Conservation (phyloP, 2,329 filamentous ascomycete species). For the Akanthomyces muscarius region DNA sequence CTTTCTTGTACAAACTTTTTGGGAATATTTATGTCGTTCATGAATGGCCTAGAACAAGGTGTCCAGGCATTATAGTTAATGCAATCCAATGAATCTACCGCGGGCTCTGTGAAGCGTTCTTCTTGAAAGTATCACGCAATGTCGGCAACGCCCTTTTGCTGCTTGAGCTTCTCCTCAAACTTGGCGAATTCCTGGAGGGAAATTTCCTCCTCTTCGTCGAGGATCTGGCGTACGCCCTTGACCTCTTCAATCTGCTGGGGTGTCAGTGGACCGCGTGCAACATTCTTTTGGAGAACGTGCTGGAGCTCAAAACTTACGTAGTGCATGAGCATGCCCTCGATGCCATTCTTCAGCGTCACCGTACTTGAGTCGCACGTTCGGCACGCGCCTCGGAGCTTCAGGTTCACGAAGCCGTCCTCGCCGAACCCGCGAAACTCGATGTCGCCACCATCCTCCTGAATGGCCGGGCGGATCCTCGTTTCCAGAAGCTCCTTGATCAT, state of each 20-base stretch:
- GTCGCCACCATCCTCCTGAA: constrained; percentile 96
- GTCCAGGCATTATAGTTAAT: background rate
- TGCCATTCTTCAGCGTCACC: constrained; percentile 94
- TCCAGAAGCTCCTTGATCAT: constrained; percentile 99
- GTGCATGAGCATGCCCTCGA: constrained; percentile 98
- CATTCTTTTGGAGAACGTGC: too few relatives aligned
- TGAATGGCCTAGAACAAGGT: background rate
- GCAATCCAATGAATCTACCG: background rate
- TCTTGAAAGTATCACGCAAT: background rate
- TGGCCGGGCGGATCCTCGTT: constrained; percentile 88
- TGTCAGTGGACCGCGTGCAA: constrained; percentile 25
- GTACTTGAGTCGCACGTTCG: constrained; percentile 96
- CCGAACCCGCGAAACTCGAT: constrained; percentile 88
- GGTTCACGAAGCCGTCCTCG: constrained; percentile 69
- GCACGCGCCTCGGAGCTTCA: constrained; percentile 90
- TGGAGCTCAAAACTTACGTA: constrained; percentile 58
- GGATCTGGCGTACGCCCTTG: constrained; percentile 81
- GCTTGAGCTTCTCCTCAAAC: constrained; percentile 79
- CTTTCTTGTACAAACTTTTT: background rate
- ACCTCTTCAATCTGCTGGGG: constrained; percentile 81
- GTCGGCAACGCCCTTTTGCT: constrained; percentile 42
- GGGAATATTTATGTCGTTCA: background rate
- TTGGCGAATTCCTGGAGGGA: constrained; percentile 83
- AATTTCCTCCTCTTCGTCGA: constrained; percentile 90
- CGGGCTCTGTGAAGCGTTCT: background rate